Percentiles rank a stretch among this genome's conserved stretches.
Evolutionary conservation across 495 filamentous ascomycete genomes (phyloP).

Genomic region (Amphirosellinia nigrospora): DNA sequence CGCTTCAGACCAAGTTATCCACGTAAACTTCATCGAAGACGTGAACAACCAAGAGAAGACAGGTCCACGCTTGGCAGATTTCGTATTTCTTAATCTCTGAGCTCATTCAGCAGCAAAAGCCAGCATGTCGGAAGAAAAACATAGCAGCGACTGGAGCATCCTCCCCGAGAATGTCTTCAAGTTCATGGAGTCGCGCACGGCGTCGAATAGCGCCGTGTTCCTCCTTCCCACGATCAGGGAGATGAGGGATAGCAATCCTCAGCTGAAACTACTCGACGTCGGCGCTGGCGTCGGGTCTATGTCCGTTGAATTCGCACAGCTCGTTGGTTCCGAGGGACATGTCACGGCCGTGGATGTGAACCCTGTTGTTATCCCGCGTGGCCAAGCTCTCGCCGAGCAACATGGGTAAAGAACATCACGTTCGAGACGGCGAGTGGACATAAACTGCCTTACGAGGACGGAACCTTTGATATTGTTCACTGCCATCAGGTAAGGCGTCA

Average conservation of each 20-base stretch:
- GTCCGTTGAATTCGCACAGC: slow-evolving; percentile 43
- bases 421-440: slow-evolving; percentile 48
- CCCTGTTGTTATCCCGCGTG: slow-evolving; percentile 43
- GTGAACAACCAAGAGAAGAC: background rate
- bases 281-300: slow-evolving; percentile 50
- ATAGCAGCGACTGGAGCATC: slow-evolving; percentile 3
- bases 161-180: slow-evolving; percentile 17
- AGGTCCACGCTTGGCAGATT: background rate
- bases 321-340: slow-evolving; percentile 42
- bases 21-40: background rate
- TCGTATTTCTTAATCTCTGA: background rate
- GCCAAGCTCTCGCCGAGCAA: slow-evolving; percentile 28
- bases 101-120: background rate
- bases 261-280: slow-evolving; percentile 45
- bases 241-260: slow-evolving; percentile 36
- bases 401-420: slow-evolving; percentile 37
- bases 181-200: slow-evolving; percentile 41
- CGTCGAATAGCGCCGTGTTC: slow-evolving; percentile 43
- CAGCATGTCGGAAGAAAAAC: slow-evolving; percentile 9
- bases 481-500: slow-evolving; percentile 33
- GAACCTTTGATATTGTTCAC: slow-evolving; percentile 49
- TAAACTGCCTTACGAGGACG: slow-evolving; percentile 49
- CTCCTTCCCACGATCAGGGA: slow-evolving; percentile 42
- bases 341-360: slow-evolving; percentile 52
- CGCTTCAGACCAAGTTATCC: background rate